These are phyloP conservation scores for Pseudogymnoascus verrucosus DNA, from an alignment of 2,329 filamentous ascomycete species.

Conservation along the genomic window DNA sequence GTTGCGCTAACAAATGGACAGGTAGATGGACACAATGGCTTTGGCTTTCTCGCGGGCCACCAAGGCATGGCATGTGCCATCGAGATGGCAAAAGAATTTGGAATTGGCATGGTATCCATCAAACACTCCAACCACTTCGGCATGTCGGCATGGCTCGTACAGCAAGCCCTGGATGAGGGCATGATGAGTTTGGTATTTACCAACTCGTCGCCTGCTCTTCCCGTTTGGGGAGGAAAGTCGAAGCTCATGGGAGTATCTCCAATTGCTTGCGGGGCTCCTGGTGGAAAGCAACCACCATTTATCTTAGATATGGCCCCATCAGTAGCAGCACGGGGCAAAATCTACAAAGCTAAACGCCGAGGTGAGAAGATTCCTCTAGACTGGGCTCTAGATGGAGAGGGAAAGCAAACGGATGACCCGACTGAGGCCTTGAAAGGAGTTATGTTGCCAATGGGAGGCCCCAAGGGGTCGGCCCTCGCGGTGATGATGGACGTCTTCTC, in stretches of 20 bases:
- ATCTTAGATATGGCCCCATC: constrained; percentile 29
- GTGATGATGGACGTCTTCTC: constrained; percentile 60
- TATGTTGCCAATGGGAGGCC: constrained; percentile 45
- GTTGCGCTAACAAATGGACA: constrained; percentile 31
- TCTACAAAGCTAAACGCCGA: constrained; percentile 19
- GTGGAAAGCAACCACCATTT: constrained; percentile 49
- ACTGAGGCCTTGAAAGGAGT: constrained; percentile 18
- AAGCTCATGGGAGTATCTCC: constrained; percentile 28
- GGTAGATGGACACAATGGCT: constrained; percentile 56
- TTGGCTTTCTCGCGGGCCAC: constrained; percentile 66
- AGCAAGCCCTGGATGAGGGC: constrained; percentile 63
- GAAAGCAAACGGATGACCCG: constrained; percentile 19
- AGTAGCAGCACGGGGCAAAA: constrained; percentile 23
- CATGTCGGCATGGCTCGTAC: constrained; percentile 74
- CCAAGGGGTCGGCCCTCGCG: constrained; percentile 50
- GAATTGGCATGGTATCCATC: constrained; percentile 69
- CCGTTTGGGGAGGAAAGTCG: constrained; percentile 28
- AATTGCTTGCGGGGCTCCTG: constrained; percentile 59
- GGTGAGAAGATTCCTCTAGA: constrained; percentile 22
- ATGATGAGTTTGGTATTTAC: constrained; percentile 48
- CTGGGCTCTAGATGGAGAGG: constrained; percentile 20
- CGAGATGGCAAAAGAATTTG: constrained; percentile 53
- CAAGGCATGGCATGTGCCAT: constrained; percentile 60
- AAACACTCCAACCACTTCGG: constrained; percentile 77
- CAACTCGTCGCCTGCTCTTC: constrained; percentile 28